Evolutionary conservation across 1,139 yeast genomes (phyloP), one percentile per base, ranked within the genome.

Genomic region (Sugiyamaella castrensis): DNA sequence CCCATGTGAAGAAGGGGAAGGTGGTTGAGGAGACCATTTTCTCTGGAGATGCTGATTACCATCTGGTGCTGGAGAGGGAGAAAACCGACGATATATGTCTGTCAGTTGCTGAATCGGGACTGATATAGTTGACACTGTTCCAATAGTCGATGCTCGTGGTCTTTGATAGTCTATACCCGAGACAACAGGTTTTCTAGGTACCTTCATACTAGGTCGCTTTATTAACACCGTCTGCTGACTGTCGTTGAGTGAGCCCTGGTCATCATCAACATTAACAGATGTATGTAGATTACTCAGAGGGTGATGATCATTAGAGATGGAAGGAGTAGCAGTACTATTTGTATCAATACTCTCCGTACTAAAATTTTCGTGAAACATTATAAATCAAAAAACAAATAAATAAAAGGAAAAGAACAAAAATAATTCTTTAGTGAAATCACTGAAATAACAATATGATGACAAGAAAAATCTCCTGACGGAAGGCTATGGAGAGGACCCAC

Each of bases 321-420:
- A 5, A 11, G 32, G 2, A 32, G 30, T 27, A 13, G 31, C 5
- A 37, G 40, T 9, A 32, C 19, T 10, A 27, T 30, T 10, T 24
- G 46, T 30, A 8, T 37, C 47, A 19, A 47, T 36, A 39, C 51
- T 47, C 15, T 47, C 51, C 10, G 51, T 38, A 16, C 51, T 47
- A 44, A 47, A 47, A 38, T 47, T 47, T 28, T 47, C 51, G 36
- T 47, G 51, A 35, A 47, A 47, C 51, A 47, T 47, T 24, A 38
- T 27, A 13, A 13, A 38, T 40, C 26, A 4, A 15, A 19, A 8
- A 40, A 24, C 16, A 13, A 40, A 40, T 12, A 40, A 16, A 35
- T 35, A 35, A 35, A 35, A 5, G 24, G 5, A 19, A 19, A 19
- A 5, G 5, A 4, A 19, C 24, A 3, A 19, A 19, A 19, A 19